Evolutionary conservation across 2,329 filamentous ascomycete genomes (phyloP), one percentile per base, ranked within the genome.

Genomic region (Paraphoma chrysanthemicola): DNA sequence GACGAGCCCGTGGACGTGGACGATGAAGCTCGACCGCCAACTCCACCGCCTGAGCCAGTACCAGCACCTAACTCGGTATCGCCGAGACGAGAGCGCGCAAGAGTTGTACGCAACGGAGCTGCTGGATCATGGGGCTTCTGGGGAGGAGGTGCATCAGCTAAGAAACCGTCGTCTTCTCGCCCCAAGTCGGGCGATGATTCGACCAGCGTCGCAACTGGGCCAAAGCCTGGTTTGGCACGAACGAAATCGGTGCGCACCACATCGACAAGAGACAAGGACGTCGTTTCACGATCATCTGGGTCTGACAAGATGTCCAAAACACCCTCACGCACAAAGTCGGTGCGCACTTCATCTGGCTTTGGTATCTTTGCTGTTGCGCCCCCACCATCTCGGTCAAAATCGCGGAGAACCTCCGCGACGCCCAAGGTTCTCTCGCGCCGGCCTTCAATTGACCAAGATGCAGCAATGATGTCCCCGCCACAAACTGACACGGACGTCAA

Each of bases 41-140:
- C 83, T 28, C 82, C 84, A 47, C 70, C 68, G 7, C 80, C 81
- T 9, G 83, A 85, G 51, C 57, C 64, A 9, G 65, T 64, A 53
- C 69, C 62, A 44, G 72, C 71, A 47, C 67, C 64, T 30, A 74
- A 75, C 45, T 71, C 85, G 14, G 86, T 88, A 48, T 78, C 83
- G 11, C 66, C 67, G 57, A 86, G 87, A 77, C 96, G 90, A 73
- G 91, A 96, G 61, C 89, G 92, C 12, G 80, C 90, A 29, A 92
- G 89, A 70, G 86, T 93, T 61, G 90, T 87, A 65, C 90, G 91
- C 55, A 88, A 90, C 38, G 83, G 85, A 56, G 83, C 83, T 36
- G 78, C 77, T n/a, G 82, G 74, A 18, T 94, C 90, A 30, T 95
- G 92, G 92, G 89, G 88, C 36, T 87, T 88, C 73, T 94, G 90